Conservation (phyloP, 371 early-diverging fungal species). For the Dinochytrium kinnereticum region DNA sequence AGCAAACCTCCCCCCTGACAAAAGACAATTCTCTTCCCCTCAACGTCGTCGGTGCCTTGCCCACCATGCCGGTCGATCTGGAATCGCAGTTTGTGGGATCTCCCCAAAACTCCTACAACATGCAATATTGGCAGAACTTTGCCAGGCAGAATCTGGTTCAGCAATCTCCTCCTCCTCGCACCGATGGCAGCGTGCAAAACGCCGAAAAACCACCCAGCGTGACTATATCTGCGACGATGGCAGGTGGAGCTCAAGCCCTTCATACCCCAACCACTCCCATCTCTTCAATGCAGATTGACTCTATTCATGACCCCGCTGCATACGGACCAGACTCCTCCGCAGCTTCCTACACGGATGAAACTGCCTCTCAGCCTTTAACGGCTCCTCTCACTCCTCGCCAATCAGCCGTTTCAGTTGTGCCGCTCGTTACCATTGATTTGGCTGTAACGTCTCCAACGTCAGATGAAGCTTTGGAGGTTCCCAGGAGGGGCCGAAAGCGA, state of each 20-base stretch:
- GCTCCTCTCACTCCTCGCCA: neutral
- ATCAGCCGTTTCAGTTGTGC: no score
- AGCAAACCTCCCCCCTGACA: neutral
- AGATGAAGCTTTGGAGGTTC: neutral
- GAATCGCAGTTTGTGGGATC: constrained; percentile 11
- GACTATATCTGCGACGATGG: neutral
- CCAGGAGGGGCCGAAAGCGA: neutral
- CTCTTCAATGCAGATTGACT: neutral
- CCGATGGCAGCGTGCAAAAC: neutral
- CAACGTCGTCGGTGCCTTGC: neutral
- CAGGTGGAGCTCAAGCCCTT: neutral
- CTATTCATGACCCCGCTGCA: neutral
- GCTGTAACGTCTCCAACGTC: no score
- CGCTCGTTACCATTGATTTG: no score
- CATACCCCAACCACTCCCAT: neutral
- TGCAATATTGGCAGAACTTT: constrained; percentile 12
- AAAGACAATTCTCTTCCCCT: neutral
- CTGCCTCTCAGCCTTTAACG: neutral
- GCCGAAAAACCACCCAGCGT: neutral
- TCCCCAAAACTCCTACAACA: constrained; percentile 9
- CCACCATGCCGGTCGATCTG: neutral
- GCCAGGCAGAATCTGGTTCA: neutral
- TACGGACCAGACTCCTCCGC: neutral
- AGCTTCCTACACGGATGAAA: neutral
- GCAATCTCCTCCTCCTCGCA: neutral